A percentile compares a stretch with the other conserved stretches of the same genome.
phyloP scores from a whole-genome alignment of 495 filamentous ascomycete genomes.

The Aspergillus wentii region DNA sequence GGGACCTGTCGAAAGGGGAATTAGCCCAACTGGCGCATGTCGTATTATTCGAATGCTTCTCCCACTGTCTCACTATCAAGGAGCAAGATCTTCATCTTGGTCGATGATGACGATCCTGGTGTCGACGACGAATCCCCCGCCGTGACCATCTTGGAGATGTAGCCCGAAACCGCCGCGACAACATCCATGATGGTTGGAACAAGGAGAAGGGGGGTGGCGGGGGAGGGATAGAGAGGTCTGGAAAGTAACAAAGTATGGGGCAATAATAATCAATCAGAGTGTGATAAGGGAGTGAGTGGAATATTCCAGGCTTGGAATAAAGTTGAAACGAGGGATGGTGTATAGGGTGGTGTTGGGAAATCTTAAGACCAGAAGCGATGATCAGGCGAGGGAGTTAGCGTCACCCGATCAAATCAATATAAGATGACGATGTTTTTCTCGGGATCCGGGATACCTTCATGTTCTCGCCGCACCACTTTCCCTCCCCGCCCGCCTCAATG shows the following conservation, averaged over 20 bases:
- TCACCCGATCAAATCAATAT: too few species aligned
- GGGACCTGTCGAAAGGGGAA: slow-evolving; percentile 50
- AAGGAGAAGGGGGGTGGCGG: slow-evolving; percentile 5
- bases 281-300: too few species aligned
- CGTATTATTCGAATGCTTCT: slow-evolving; percentile 21
- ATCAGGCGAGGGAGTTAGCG: too few species aligned
- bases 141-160: slow-evolving; percentile 95
- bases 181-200: slow-evolving; percentile 80
- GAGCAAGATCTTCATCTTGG: slow-evolving; percentile 98
- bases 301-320: slow-evolving; percentile 4
- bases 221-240: neutral
- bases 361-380: too few species aligned
- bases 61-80: slow-evolving; percentile 89
- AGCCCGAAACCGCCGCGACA: slow-evolving; percentile 85
- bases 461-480: slow-evolving; percentile 9
- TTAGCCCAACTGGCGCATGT: too few species aligned
- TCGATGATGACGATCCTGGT: slow-evolving; percentile 66
- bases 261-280: too few species aligned
- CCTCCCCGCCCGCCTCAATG: neutral
- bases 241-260: neutral
- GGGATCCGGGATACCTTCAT: slow-evolving; percentile 10
- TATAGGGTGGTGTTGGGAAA: too few species aligned
- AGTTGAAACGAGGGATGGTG: neutral
- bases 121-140: slow-evolving; percentile 66
- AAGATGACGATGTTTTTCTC: slow-evolving; percentile 17